These are phyloP conservation scores for Claviceps fusiformis DNA, from an alignment of 2,329 filamentous ascomycete species.

Conservation along the genomic window DNA sequence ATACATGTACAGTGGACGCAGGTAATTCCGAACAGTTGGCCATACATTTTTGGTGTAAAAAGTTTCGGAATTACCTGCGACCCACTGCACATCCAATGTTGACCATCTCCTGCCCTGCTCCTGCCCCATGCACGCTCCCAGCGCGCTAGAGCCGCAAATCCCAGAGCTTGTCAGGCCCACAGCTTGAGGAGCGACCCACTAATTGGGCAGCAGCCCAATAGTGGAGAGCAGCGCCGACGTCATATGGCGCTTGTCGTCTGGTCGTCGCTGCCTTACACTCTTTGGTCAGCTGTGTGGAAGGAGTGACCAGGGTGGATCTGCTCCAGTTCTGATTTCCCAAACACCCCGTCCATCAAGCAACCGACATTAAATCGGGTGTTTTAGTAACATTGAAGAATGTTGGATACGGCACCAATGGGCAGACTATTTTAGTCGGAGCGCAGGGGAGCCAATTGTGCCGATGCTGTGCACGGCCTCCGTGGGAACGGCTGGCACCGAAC, in stretches of 20 bases:
- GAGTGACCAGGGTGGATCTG: background rate
- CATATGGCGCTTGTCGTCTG: background rate
- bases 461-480: background rate
- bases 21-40: too few species aligned
- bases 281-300: background rate
- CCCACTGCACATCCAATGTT: background rate
- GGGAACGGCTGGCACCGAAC: background rate
- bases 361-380: background rate
- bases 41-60: too few species aligned
- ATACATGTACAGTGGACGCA: background rate
- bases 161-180: background rate
- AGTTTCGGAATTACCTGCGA: too few species aligned
- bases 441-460: background rate
- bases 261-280: background rate
- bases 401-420: background rate
- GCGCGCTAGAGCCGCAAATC: conserved; percentile 4
- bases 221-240: background rate
- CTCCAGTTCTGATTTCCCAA: background rate
- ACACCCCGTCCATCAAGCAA: background rate
- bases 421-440: background rate
- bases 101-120: background rate
- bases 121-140: background rate
- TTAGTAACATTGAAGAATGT: background rate
- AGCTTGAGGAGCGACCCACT: background rate
- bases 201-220: background rate